phyloP scores from a whole-genome alignment of 2,329 filamentous ascomycete species.

The Teratosphaeria destructans region DNA sequence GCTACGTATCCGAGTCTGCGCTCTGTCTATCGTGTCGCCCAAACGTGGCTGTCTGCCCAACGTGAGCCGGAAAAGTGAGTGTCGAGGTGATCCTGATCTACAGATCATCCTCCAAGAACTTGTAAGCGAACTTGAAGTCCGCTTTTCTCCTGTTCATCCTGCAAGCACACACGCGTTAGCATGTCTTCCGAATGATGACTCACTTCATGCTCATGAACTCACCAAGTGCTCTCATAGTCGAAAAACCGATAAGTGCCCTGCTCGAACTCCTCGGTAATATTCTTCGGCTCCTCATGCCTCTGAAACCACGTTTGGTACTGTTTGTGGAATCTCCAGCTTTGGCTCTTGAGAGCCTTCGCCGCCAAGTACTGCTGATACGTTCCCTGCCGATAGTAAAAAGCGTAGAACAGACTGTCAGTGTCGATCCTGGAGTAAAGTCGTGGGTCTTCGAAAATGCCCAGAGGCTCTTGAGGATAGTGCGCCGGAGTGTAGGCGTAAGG shows the following conservation, averaged over 20 bases:
- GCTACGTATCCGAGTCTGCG: neutral
- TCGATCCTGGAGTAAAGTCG: constrained; percentile 81
- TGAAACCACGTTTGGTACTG: constrained; percentile 99
- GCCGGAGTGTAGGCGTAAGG: constrained; percentile 63
- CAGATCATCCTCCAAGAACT: constrained; percentile 92
- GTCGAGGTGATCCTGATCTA: constrained; percentile 20
- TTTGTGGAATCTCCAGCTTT: constrained; percentile 99
- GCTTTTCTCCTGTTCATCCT: constrained; percentile 99
- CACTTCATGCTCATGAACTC: constrained; percentile 29
- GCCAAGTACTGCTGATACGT: constrained; percentile 92
- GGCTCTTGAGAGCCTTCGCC: constrained; percentile 92
- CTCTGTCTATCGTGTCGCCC: neutral
- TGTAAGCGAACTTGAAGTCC: constrained; percentile 97
- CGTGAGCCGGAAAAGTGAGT: neutral
- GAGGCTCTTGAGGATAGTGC: constrained; percentile 87
- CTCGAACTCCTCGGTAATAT: constrained; percentile 96
- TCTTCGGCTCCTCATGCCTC: constrained; percentile 94
- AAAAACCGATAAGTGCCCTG: constrained; percentile 99
- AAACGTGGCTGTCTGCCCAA: neutral
- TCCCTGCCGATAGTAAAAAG: constrained; percentile 97
- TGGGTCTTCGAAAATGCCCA: constrained; percentile 84
- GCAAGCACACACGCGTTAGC: constrained; percentile 4
- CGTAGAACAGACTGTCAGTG: constrained; percentile 92
- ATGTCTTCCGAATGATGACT: neutral
- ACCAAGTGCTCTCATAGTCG: constrained; percentile 99